Percentiles rank a stretch among this genome's conserved stretches.
These are phyloP conservation scores for Melanogaster broomeanus DNA, from an alignment of 768 basidiomycete genomes.

Conservation along the genomic window DNA sequence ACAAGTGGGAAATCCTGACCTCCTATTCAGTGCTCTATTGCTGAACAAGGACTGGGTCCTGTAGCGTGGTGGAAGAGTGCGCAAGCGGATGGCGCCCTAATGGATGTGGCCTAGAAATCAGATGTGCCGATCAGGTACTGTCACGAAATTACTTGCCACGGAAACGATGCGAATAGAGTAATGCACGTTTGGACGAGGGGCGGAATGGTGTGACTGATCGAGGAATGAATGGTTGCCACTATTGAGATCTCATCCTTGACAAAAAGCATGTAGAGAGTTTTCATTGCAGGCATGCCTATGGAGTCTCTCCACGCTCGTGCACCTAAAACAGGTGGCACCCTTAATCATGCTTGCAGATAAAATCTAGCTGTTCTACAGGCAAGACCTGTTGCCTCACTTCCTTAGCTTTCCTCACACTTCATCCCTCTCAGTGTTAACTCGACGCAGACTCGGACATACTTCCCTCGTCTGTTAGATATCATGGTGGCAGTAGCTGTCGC, in stretches of 20 bases:
- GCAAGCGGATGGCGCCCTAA: conserved; percentile 40
- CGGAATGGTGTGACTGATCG: not conserved
- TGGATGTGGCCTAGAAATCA: conserved; percentile 47
- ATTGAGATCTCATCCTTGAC: too few species aligned
- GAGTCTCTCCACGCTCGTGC: not conserved
- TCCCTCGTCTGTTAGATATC: not conserved
- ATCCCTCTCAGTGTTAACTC: not conserved
- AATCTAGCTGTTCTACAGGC: not conserved
- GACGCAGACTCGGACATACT: not conserved
- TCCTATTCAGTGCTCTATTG: conserved; percentile 73
- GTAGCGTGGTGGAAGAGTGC: conserved; percentile 72
- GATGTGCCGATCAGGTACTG: not conserved
- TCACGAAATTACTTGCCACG: not conserved
- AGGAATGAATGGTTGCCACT: not conserved
- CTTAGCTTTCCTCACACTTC: too few species aligned
- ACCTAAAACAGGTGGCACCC: not conserved
- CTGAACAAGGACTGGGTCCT: conserved; percentile 81
- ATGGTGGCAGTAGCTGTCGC: not conserved
- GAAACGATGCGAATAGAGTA: not conserved
- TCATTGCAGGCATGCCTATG: not conserved
- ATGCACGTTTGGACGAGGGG: not conserved
- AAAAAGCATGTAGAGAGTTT: too few species aligned
- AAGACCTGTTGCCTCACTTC: too few species aligned
- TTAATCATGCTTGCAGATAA: not conserved
- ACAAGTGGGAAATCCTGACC: not conserved